Base-by-base conservation (phyloP, 148 eudicot species). In the Arbutus unedo region DNA sequence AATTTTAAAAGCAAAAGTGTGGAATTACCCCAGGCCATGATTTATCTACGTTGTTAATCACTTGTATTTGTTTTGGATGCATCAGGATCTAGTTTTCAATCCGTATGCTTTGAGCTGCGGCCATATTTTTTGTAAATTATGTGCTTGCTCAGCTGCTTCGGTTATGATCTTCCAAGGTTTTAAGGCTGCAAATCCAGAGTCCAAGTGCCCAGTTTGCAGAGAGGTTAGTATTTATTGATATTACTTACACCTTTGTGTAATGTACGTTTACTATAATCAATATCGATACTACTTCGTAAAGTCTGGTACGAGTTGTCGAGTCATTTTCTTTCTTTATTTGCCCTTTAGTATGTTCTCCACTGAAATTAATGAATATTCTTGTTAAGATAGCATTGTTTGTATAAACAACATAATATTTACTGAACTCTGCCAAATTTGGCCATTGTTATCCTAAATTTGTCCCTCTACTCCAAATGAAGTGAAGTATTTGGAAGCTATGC, bases 161-260 rank as follows among this genome's bases (percentile, higher is more conserved):
- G 87, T 87, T 1, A 79, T 87, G 83, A 70, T 85, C 3, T 85
- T 87, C 66, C 79, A 87, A 85, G 89, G 87, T 45, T 79, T 75
- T 13, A 87, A 87, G 57, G 62, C 83, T 83, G 89, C 87, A 81
- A 78, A 74, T 49, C 48, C 79, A 9, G 74, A 85, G 11, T 82
- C 82, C 49, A 87, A 82, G 82, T 87, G 89, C 67, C 89, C 89
- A 23, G 85, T 87, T 54, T 87, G 89, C 84, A 82, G 89, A 75
- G 89, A 85, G 85, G 89, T 85, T 43, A 53, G 78, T 74, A 44
- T 62, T n/a, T 55, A 41, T 15, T 53, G 50, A 57, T 59, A 45
- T 68, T 68, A 68, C 8, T 68, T 68, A 68, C 8, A 2, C 44
- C 74, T 68, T 68, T 41, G 3, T 41, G 9, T 4, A 68, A 15